Conservation (phyloP, 768 basidiomycete species). For the Tulasnella calospora region DNA sequence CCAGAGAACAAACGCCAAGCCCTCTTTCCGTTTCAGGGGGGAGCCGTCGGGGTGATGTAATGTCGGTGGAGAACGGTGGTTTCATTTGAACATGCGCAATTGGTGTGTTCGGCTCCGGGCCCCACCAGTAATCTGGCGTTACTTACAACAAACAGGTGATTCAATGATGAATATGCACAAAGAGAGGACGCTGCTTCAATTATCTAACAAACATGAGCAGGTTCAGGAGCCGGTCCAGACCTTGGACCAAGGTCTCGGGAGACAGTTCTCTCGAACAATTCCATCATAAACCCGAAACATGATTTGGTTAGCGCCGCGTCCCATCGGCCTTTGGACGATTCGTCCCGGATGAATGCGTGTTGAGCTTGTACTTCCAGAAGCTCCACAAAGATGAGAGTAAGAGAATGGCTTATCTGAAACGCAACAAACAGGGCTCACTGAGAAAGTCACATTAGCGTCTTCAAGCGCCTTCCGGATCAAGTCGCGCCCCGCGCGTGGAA, state of each 20-base stretch:
- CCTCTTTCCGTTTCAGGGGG: too few species aligned
- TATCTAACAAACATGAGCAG: constrained; percentile 73
- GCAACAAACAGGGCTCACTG: constrained; percentile 47
- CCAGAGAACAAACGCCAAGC: too few species aligned
- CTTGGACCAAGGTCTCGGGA: constrained; percentile 78
- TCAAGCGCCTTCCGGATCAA: constrained; percentile 79
- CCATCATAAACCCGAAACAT: constrained; percentile 82
- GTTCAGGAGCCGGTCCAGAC: constrained; percentile 42
- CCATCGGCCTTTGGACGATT: constrained; percentile 89
- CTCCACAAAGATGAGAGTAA: constrained; percentile 39
- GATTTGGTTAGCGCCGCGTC: constrained; percentile 84
- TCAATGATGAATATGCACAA: not conserved
- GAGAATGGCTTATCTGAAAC: constrained; percentile 5
- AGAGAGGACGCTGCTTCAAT: not conserved
- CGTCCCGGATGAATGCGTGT: constrained; percentile 93
- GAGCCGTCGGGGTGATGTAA: too few species aligned
- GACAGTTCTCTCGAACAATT: constrained; percentile 85
- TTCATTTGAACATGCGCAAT: too few species aligned
- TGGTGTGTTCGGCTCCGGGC: too few species aligned
- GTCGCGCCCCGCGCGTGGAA: constrained; percentile 79
- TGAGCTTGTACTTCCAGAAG: constrained; percentile 96
- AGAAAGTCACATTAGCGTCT: constrained; percentile 64
- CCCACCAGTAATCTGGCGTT: not conserved
- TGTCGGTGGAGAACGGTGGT: too few species aligned
- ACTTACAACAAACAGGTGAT: not conserved